These are phyloP conservation scores for Albizia julibrissin DNA, from an alignment of 306 rosid genomes.

Conservation along the genomic window DNA sequence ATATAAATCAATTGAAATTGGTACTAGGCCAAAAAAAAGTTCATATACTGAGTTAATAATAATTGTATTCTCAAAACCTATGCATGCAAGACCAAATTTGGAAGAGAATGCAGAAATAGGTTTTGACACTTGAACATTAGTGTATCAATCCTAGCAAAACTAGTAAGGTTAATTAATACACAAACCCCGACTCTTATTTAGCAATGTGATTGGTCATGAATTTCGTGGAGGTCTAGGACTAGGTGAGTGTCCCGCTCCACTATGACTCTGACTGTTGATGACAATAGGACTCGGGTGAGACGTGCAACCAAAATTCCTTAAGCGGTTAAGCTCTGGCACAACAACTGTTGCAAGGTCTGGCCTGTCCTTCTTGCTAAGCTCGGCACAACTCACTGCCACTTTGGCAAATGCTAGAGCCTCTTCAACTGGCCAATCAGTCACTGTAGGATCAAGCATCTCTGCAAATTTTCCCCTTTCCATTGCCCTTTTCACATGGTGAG, in stretches of 20 bases:
- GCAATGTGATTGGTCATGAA: slow-evolving; percentile 13
- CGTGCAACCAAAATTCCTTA: slow-evolving; percentile 56
- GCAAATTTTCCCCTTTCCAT: slow-evolving; percentile 56
- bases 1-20: slow-evolving; percentile 14
- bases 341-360: slow-evolving; percentile 75
- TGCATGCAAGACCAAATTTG: slow-evolving; percentile 9
- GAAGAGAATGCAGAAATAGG: background rate
- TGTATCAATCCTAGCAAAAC: background rate
- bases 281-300: background rate
- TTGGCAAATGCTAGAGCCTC: slow-evolving; percentile 70
- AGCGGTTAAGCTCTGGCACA: slow-evolving; percentile 77
- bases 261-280: slow-evolving; percentile 5
- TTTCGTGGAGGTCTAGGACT: slow-evolving; percentile 18
- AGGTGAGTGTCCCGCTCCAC: slow-evolving; percentile 30
- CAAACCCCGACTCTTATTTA: slow-evolving; percentile 40
- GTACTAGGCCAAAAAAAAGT: background rate
- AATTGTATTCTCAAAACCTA: slow-evolving; percentile 10
- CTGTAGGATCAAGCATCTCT: slow-evolving; percentile 69
- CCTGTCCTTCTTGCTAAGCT: slow-evolving; percentile 86
- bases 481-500: slow-evolving; percentile 80
- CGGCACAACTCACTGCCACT: slow-evolving; percentile 70
- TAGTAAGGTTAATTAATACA: slow-evolving; percentile 9
- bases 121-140: background rate
- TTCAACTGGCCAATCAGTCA: slow-evolving; percentile 87
- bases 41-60: slow-evolving; percentile 1